Conservation (phyloP, 352 stramenopile genomes). For the Globisporangium perplexum region DNA sequence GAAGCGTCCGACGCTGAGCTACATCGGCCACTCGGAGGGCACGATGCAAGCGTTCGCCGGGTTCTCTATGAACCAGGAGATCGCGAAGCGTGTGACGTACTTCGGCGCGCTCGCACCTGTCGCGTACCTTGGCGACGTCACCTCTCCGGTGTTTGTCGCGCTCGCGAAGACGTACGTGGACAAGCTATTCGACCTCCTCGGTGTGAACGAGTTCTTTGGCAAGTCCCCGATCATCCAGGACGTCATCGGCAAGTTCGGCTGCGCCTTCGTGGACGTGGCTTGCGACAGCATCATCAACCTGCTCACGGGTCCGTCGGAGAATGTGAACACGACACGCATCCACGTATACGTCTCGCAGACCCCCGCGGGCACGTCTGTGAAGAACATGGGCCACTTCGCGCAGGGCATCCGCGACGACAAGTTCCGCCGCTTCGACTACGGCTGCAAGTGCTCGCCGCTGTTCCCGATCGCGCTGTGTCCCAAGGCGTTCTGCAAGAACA, state of each 20-base stretch:
- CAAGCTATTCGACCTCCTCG: constrained; percentile 29
- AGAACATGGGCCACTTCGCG: constrained; percentile 51
- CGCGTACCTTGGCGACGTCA: constrained; percentile 26
- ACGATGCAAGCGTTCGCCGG: constrained; percentile 17
- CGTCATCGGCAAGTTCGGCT: constrained; percentile 29
- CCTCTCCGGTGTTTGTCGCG: constrained; percentile 23
- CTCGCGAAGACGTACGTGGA: constrained; percentile 40
- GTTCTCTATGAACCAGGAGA: constrained; percentile 26
- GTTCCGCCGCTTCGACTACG: constrained; percentile 50
- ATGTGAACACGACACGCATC: constrained; percentile 43
- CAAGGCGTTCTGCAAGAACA: constrained; percentile 41
- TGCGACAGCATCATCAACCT: constrained; percentile 38
- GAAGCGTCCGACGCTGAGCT: constrained; percentile 32
- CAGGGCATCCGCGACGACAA: constrained; percentile 47
- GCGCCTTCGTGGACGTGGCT: constrained; percentile 31
- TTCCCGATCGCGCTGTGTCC: constrained; percentile 36
- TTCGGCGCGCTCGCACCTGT: constrained; percentile 49
- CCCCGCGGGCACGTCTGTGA: constrained; percentile 41
- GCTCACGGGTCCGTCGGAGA: constrained; percentile 32
- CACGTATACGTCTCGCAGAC: constrained; percentile 55
- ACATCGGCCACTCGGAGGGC: constrained; percentile 48
- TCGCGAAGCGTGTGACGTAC: constrained; percentile 42
- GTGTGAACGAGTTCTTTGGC: constrained; percentile 16
- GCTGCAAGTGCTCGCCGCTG: constrained; percentile 28
- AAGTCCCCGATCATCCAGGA: constrained; percentile 22